Evolutionary conservation across 2,329 filamentous ascomycete genomes (phyloP), one percentile per base, ranked within the genome.

Genomic region (Diaporthe ampelina): DNA sequence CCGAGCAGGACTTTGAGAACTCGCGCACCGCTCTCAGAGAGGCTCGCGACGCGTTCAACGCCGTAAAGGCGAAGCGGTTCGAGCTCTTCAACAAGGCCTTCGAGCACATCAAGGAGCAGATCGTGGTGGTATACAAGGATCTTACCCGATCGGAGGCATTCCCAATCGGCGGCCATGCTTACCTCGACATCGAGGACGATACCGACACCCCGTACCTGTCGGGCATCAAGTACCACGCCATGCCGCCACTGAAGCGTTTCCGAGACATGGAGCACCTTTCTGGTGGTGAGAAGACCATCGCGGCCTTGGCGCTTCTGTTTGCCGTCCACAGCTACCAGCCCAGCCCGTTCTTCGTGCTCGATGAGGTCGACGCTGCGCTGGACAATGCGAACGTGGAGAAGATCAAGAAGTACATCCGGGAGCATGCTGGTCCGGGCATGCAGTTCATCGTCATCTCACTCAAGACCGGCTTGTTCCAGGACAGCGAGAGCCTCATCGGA

Each of bases 261-360:
- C 91, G 97, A 79, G 97, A 99, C 83, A 99, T 99, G 97, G 97
- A 99, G 83, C 97, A 98, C 82, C 87, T 99, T 13, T 98, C 95
- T 1, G 97, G 97, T 79, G 97, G 97, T 73, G 97, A 99, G 85
- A 99, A 99, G 88, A 99, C 97, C 0, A 99, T 99, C 93, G 97
- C 97, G 1, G 97, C 97, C 19, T 88, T 99, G 52, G 97, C 97
- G n/a, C 88, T 99, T 54, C 89, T 99, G 6, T 99, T 99, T 82
- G 97, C 97, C 29, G 95, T 99, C 73, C 97, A 99, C 86, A 95
- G 93, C 75, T 99, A 96, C 86, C 95, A 98, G 82, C 96, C 97
- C 0, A 94, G 91, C 75, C 97, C 97, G 0, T 99, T 99, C 87
- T 99, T 99, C 83, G 97, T 99, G 45, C 91, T 99, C 10, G 97